Conservation (phyloP, 768 basidiomycete species). For the Kwoniella botswanensis region DNA sequence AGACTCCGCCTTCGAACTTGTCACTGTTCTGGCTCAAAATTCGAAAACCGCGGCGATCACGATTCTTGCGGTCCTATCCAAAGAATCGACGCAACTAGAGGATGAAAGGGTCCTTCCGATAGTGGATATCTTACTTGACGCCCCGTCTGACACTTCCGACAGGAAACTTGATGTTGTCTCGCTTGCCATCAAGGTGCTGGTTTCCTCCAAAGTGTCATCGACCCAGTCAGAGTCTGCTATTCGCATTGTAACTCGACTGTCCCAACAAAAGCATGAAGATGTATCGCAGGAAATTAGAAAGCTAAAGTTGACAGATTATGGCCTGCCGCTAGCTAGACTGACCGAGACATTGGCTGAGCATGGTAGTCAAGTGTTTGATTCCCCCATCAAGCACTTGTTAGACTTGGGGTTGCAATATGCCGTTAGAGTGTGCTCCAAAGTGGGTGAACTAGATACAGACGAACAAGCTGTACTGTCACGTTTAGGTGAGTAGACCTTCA, state of each 20-base stretch:
- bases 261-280: neutral
- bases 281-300: neutral
- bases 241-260: neutral
- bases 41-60: neutral
- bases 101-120: conserved; percentile 14
- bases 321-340: neutral
- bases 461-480: conserved; percentile 7
- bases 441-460: conserved; percentile 2
- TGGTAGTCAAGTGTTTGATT: neutral
- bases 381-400: conserved; percentile 16
- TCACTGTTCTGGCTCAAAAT: conserved; percentile 2
- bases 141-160: conserved; percentile 5
- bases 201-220: neutral
- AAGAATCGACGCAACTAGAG: neutral
- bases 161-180: neutral
- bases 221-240: conserved; percentile 7
- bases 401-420: conserved; percentile 27
- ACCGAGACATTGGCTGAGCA: neutral
- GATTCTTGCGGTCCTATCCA: conserved; percentile 1
- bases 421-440: conserved; percentile 30
- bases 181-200: conserved; percentile 8
- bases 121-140: conserved; percentile 10
- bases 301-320: conserved; percentile 10
- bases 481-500: conserved; percentile 29
- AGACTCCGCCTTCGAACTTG: conserved; percentile 11